Evolutionary conservation across 83 land plant genomes (phyloP), one percentile per base, ranked within the genome.

Genomic region (Thuja plicata): DNA sequence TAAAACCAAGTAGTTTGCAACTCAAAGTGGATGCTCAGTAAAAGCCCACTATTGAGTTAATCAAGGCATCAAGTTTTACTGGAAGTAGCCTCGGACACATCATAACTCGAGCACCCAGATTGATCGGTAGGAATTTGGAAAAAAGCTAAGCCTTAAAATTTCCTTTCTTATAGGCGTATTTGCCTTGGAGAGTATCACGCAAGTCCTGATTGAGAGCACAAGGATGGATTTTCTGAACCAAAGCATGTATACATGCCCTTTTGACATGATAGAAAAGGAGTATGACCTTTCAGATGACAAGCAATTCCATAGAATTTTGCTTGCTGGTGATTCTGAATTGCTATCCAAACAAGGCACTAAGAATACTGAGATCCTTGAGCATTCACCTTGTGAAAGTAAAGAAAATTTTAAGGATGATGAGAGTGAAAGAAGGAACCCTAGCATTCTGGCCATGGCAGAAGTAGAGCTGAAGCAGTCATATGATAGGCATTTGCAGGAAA

Each of bases 131-230:
- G 2, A 38, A 2, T 38, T 38, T 38, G 40, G 40, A 38, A 38
- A 38, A 38, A 38, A 38, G 2, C 40, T 38, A 38, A 38, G 40
- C 40, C 40, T 2, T 38, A 38, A 38, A 38, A 38, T 38, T 38
- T 38, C 40, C 40, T 38, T 38, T 0, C 40, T 38, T 38, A 2
- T 38, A 38, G 40, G 40, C 40, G 40, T 38, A 38, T 38, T 38
- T 80, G 84, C 48, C 9, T 41, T 80, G 84, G 84, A 80, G 84
- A 80, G 84, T 24, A 80, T 80, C 48, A 80, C 30, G 11, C 84
- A 80, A 80, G 48, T 80, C 84, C 30, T 80, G 30, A 80, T 80
- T 34, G 84, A 80, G 48, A 80, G 84, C 48, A 80, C 48, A 2
- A 30, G 48, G 19, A 80, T 5, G 45, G 84, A 40, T 41, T 41